Evolutionary conservation across 768 basidiomycete species (phyloP).

Genomic region (Boletus huronensis): DNA sequence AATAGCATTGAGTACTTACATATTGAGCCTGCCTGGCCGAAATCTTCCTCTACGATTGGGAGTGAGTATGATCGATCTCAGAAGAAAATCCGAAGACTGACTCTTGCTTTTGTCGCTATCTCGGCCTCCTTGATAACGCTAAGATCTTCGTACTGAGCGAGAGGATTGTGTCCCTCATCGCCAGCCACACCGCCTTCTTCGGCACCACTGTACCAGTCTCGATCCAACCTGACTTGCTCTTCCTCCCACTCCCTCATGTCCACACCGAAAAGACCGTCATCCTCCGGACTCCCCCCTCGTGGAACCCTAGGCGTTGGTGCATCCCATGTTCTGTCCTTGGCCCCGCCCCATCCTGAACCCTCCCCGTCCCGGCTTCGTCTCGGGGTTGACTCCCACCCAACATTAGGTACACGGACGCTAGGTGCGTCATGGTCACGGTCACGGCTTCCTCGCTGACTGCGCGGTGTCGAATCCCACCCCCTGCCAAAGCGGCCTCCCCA

Average conservation of each 20-base stretch:
- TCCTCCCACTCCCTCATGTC: slow-evolving; percentile 95
- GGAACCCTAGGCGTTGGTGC: slow-evolving; percentile 75
- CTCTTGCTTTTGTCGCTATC: slow-evolving; percentile 71
- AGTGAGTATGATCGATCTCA: slow-evolving; percentile 15
- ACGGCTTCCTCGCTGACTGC: slow-evolving; percentile 46
- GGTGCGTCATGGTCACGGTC: slow-evolving; percentile 57
- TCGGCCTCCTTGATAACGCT: slow-evolving; percentile 65
- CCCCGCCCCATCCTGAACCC: slow-evolving; percentile 60
- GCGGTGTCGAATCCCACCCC: slow-evolving; percentile 62
- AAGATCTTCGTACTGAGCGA: slow-evolving; percentile 91
- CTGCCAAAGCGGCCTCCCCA: slow-evolving; percentile 37
- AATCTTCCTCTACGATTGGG: slow-evolving; percentile 62
- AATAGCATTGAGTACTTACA: slow-evolving; percentile 43
- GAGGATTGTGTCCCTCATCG: slow-evolving; percentile 90
- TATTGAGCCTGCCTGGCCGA: slow-evolving; percentile 97
- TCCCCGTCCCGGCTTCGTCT: slow-evolving; percentile 52
- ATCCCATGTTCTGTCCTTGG: slow-evolving; percentile 65
- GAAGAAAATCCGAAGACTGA: slow-evolving; percentile 32
- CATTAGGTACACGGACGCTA: slow-evolving; percentile 86
- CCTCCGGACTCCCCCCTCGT: slow-evolving; percentile 68
- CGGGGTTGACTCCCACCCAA: slow-evolving; percentile 94
- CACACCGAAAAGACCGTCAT: slow-evolving; percentile 58
- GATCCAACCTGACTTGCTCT: slow-evolving; percentile 85
- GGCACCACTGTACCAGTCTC: slow-evolving; percentile 95
- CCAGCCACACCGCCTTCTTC: slow-evolving; percentile 84